Conservation (phyloP, 345 rosid genomes). For the Eucalyptus pauciflora region DNA sequence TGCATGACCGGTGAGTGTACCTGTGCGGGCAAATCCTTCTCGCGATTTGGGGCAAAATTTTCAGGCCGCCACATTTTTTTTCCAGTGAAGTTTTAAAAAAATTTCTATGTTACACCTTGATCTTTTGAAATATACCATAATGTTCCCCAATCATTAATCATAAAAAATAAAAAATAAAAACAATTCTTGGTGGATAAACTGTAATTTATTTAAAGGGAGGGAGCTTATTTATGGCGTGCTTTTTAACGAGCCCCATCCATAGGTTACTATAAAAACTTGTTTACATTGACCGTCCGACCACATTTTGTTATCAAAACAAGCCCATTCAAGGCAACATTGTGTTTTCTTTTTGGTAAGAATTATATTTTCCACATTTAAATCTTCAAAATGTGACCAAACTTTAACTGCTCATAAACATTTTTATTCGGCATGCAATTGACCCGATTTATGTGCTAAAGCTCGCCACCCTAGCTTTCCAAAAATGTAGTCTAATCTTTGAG, state of each 20-base stretch:
- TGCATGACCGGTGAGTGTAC: background rate
- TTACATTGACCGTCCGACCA: background rate
- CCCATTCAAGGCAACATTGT: background rate
- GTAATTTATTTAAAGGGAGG: background rate
- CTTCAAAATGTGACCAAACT: background rate
- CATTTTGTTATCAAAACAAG: background rate
- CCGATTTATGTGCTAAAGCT: background rate
- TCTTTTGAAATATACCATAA: background rate
- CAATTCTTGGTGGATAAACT: background rate
- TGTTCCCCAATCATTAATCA: background rate
- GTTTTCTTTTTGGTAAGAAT: background rate
- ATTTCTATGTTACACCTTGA: background rate
- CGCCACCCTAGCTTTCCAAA: background rate
- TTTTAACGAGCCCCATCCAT: background rate
- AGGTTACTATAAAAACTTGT: background rate
- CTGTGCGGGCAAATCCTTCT: background rate
- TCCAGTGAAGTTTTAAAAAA: background rate
- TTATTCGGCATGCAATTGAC: background rate
- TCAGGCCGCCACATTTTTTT: background rate
- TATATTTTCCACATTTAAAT: background rate
- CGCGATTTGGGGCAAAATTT: background rate
- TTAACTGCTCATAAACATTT: background rate
- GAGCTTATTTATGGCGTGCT: background rate
- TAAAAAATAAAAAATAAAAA: background rate
- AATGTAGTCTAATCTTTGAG: background rate